Evolutionary conservation across 345 rosid genomes (phyloP).

Genomic region (Erucastrum elatum): DNA sequence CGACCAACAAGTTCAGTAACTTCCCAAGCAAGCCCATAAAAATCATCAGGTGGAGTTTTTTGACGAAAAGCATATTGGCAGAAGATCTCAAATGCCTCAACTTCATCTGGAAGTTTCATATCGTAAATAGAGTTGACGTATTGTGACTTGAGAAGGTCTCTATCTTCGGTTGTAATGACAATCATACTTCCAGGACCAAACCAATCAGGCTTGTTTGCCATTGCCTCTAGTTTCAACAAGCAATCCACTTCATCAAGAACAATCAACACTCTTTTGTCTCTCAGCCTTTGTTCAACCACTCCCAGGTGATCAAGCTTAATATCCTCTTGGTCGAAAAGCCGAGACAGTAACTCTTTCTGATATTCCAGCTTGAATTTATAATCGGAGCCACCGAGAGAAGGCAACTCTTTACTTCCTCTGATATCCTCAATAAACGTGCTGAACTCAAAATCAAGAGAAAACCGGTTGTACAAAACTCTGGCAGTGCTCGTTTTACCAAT

Average conservation of each 20-base stretch:
- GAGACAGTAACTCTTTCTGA: not conserved
- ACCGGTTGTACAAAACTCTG: conserved; percentile 1
- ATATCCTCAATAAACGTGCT: conserved; percentile 7
- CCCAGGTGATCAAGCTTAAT: not conserved
- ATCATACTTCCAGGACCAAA: not conserved
- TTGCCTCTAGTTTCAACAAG: not conserved
- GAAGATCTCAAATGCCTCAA: not conserved
- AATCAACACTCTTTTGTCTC: not conserved
- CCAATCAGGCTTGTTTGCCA: not conserved
- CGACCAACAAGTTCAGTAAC: not conserved
- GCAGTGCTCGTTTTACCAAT: conserved; percentile 14
- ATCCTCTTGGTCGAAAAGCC: not conserved
- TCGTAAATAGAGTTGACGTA: not conserved
- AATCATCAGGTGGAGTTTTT: too few relatives aligned
- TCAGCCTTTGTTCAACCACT: not conserved
- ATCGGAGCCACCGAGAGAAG: not conserved
- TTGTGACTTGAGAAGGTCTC: not conserved
- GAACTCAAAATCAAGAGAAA: not conserved
- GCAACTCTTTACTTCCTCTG: not conserved
- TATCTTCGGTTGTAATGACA: not conserved
- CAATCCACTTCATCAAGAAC: not conserved
- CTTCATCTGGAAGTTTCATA: not conserved
- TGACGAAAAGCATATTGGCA: not conserved
- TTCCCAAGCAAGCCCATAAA: not conserved
- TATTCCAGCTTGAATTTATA: not conserved